Percentiles rank a stretch among this genome's conserved stretches.
Evolutionary conservation across 176 grass and related monocot species (phyloP).

Genomic region (Ampelocalamus luodianensis): DNA sequence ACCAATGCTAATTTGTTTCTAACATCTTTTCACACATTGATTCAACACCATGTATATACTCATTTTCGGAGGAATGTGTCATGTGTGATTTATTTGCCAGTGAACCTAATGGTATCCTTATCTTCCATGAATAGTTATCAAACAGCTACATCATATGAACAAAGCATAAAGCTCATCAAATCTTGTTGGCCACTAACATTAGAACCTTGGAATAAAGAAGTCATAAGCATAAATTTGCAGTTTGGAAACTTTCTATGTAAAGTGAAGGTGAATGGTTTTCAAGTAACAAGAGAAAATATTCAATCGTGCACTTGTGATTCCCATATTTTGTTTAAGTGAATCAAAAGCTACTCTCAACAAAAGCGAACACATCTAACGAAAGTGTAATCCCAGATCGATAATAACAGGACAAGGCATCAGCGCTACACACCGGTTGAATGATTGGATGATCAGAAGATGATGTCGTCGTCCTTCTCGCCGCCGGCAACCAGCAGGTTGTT

Average conservation of each 20-base stretch:
- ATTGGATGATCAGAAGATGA: slow-evolving; percentile 76
- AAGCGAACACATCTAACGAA: slow-evolving; percentile 2
- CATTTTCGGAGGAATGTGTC: not conserved
- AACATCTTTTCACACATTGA: not conserved
- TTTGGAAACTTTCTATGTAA: not conserved
- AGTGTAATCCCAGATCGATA: slow-evolving; percentile 27
- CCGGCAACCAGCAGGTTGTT: slow-evolving; percentile 59
- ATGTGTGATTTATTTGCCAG: not conserved
- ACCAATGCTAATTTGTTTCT: not conserved
- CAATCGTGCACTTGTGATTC: not conserved
- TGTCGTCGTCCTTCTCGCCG: slow-evolving; percentile 72
- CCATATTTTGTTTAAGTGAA: slow-evolving; percentile 1
- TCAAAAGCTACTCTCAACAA: not conserved
- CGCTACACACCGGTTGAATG: slow-evolving; percentile 50
- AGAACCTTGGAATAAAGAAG: not conserved
- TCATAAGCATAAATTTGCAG: not conserved
- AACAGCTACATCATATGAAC: too few species aligned
- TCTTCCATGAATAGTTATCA: too few species aligned
- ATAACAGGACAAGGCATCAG: slow-evolving; percentile 2
- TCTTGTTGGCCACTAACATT: not conserved
- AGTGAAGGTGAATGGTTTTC: not conserved
- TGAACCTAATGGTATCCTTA: not conserved
- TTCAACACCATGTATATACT: not conserved
- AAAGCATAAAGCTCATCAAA: not conserved
- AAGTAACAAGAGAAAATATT: not conserved